A percentile compares a stretch with the other conserved stretches of the same genome.
Conservation (phyloP, 352 stramenopile genomes). For the Pythium periplocum region DNA sequence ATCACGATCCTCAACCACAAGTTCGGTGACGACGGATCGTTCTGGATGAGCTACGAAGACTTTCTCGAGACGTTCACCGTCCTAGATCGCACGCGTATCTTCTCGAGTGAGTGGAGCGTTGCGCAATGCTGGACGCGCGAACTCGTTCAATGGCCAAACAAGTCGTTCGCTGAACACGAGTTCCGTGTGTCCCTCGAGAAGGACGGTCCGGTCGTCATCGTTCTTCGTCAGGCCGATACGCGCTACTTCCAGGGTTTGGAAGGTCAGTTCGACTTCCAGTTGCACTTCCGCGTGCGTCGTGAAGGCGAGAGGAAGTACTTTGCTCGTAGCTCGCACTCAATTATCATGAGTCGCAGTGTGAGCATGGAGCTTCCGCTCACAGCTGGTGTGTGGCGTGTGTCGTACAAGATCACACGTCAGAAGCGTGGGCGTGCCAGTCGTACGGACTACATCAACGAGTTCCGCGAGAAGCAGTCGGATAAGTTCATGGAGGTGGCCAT, state of each 20-base stretch:
- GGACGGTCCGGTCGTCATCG: conserved; percentile 23
- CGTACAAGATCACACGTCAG: conserved; percentile 22
- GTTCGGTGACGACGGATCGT: conserved; percentile 50
- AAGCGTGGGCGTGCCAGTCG: conserved; percentile 13
- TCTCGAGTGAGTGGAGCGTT: conserved; percentile 29
- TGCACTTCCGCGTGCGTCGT: conserved; percentile 29
- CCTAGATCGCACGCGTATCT: conserved; percentile 34
- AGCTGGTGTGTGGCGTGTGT: conserved; percentile 23
- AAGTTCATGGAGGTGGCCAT: conserved; percentile 32
- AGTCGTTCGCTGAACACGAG: conserved; percentile 17
- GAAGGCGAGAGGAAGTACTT: conserved; percentile 24
- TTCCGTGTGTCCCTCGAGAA: conserved; percentile 26
- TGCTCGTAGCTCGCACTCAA: conserved; percentile 18
- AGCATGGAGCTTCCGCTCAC: conserved; percentile 30
- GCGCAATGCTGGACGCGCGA: conserved; percentile 31
- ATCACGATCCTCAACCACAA: conserved; percentile 31
- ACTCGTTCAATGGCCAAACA: conserved; percentile 23
- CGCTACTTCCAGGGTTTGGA: conserved; percentile 37
- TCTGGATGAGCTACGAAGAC: conserved; percentile 57
- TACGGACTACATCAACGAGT: conserved; percentile 19
- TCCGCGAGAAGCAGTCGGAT: conserved; percentile 21
- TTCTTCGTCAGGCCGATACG: conserved; percentile 31
- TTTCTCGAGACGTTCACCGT: conserved; percentile 31
- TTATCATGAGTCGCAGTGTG: conserved; percentile 26
- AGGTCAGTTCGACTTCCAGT: conserved; percentile 31